Conservation (phyloP, 148 eudicot species). For the Cornus kousa region DNA sequence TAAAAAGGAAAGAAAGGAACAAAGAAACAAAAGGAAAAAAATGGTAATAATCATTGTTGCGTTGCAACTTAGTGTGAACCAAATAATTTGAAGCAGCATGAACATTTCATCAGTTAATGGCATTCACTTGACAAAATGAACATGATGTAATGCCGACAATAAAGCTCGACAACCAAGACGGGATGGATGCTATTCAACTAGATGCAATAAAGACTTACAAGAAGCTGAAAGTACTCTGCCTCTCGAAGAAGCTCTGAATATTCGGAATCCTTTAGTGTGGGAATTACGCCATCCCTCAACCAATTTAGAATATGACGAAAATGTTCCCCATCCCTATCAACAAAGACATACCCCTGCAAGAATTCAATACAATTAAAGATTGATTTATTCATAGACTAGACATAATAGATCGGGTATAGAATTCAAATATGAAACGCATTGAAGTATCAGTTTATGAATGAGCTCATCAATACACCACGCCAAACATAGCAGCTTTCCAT, state of each 20-base stretch:
- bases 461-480: background rate
- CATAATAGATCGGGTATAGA: background rate
- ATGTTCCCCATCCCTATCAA: constrained; percentile 92
- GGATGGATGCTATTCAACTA: constrained; percentile 1
- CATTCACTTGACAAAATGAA: constrained; percentile 3
- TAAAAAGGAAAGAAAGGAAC: background rate
- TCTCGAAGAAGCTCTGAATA: constrained; percentile 78
- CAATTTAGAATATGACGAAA: constrained; percentile 91
- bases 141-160: background rate
- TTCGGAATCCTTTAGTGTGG: constrained; percentile 61
- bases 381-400: background rate
- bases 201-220: constrained; percentile 45
- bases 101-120: background rate
- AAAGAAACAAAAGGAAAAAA: too few species aligned
- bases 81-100: background rate
- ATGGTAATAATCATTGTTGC: background rate
- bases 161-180: background rate
- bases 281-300: constrained; percentile 91
- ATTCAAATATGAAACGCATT: background rate
- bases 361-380: constrained; percentile 9
- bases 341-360: constrained; percentile 77
- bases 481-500: background rate
- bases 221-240: constrained; percentile 88
- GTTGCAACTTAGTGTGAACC: background rate
- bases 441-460: background rate